Evolutionary conservation across 2,329 filamentous ascomycete species (phyloP), one percentile per base, ranked within the genome.

Genomic region (Talaromyces sp.): DNA sequence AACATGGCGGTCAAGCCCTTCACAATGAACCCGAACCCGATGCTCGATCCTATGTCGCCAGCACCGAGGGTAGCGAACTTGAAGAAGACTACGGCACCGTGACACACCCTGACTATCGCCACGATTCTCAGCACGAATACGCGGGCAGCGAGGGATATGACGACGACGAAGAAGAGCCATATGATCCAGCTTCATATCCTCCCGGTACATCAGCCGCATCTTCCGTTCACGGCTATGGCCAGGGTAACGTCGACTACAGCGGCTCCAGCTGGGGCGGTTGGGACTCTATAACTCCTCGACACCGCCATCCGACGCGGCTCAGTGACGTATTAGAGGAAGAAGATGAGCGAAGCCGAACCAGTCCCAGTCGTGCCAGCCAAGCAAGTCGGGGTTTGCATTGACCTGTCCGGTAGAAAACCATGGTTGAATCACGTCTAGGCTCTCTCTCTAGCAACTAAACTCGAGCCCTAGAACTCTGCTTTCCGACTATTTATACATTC

Each of bases 321-420:
- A 96, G 92, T 75, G 93, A 96, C 78, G 93, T 97, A 33, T 84
- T 95, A 35, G 90, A 93, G 73, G 90, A 93, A 73, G 92, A 96
- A 68, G 91, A 95, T 70, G 92, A 96, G 78, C 84, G 82, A n/a
- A 84, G 79, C 74, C 86, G 90, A 25, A 91, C 90, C 15, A 91
- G 90, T 70, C 88, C 87, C 11, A 89, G 88, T 74, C 85, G 87
- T 67, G 77, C 83, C 68, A 66, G 65, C 45, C 65, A 66, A 47
- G 65, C 61, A 15, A 87, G 75, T 61, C 70, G 73, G 27, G 75
- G 74, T 64, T 67, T 78, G 68, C 73, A 73, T 52, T 77, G 67
- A 73, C 15, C 56, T 43, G n/a, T n/a, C n/a, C 7, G 25, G 27
- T 27, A 31, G 13, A 17, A 19, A 57, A 45, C 50, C 50, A 63